Evolutionary conservation across 2,329 filamentous ascomycete species (phyloP), one percentile per base, ranked within the genome.

Genomic region (Colletotrichum graminicola): DNA sequence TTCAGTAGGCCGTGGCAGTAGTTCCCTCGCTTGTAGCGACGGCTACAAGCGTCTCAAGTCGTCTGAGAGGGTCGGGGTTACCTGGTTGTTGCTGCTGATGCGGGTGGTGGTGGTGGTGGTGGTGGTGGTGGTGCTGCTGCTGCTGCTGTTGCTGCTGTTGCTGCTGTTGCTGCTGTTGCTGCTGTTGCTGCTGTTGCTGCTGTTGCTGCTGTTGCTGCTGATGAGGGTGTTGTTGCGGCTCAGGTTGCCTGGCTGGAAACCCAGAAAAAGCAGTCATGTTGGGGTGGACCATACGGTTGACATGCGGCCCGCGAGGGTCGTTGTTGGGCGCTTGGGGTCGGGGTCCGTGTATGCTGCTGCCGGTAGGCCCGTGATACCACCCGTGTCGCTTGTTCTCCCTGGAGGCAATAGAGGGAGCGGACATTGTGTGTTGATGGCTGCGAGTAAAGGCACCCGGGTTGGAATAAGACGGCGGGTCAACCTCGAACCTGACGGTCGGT

Each of bases 361-460:
- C 77, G 16, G 81, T 77, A 0, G 86, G 85, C 0, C 86, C 86
- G 51, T 93, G 89, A 76, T 94, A 94, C 92, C 92, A 94, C 1
- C 87, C 92, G 71, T 91, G 90, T 3, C 92, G 87, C 77, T 92
- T 93, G 39, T 83, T 83, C 73, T 89, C 90, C 11, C 89, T 86
- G 0, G 88, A 89, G 12, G 86, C 82, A 43, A 87, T 81, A 0
- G 85, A 83, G 0, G 89, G 89, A 1, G 89, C 88, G 5, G 89
- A 91, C 81, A 89, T 85, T 21, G 88, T 89, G 68, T 91, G 86
- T 45, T 90, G 87, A 67, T 89, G 87, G 29, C 54, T 65, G 29
- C 73, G 64, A 26, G 8, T 60, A 43, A 66, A 73, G 1, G 67
- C 26, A 11, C 65, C 51, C 72, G 73, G 41, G 75, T 62, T 64